phyloP scores from a whole-genome alignment of 805 yeast species.

The Nakazawaea laoshanensis region DNA sequence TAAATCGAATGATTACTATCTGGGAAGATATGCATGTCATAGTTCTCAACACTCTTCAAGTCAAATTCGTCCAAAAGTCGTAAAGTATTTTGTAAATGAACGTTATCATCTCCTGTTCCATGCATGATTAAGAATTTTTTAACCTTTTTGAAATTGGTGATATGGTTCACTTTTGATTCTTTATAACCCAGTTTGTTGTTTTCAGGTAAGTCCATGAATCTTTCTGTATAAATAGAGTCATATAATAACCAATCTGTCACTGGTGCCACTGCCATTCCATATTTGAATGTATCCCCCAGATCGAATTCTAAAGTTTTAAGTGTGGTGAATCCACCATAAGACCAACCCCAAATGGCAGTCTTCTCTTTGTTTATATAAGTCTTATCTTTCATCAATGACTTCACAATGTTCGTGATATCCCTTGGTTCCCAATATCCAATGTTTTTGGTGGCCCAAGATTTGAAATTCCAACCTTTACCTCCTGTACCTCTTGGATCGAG shows the following conservation, averaged over 20 bases:
- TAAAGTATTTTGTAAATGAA: constrained; percentile 65
- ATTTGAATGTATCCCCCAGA: constrained; percentile 51
- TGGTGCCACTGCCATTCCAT: constrained; percentile 80
- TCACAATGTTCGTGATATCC: constrained; percentile 47
- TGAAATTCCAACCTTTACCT: constrained; percentile 64
- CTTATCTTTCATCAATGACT: constrained; percentile 37
- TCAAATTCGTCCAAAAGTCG: constrained; percentile 55
- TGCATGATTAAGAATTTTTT: constrained; percentile 62
- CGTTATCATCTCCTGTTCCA: constrained; percentile 83
- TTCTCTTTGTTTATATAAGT: constrained; percentile 40
- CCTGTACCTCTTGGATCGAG: constrained; percentile 83
- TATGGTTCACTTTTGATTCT: constrained; percentile 32
- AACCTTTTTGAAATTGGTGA: constrained; percentile 34
- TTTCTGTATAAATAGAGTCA: constrained; percentile 73
- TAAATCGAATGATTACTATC: constrained; percentile 84
- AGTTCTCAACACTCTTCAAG: constrained; percentile 47
- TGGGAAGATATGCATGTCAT: constrained; percentile 83
- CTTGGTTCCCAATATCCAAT: constrained; percentile 75
- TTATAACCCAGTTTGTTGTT: constrained; percentile 41
- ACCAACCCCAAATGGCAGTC: constrained; percentile 83
- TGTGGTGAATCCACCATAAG: constrained; percentile 76
- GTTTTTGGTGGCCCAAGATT: constrained; percentile 43
- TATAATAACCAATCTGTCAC: constrained; percentile 73
- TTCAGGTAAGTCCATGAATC: constrained; percentile 56
- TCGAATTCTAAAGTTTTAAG: constrained; percentile 68